phyloP scores from a whole-genome alignment of 306 rosid species.

The Prunus salicina region DNA sequence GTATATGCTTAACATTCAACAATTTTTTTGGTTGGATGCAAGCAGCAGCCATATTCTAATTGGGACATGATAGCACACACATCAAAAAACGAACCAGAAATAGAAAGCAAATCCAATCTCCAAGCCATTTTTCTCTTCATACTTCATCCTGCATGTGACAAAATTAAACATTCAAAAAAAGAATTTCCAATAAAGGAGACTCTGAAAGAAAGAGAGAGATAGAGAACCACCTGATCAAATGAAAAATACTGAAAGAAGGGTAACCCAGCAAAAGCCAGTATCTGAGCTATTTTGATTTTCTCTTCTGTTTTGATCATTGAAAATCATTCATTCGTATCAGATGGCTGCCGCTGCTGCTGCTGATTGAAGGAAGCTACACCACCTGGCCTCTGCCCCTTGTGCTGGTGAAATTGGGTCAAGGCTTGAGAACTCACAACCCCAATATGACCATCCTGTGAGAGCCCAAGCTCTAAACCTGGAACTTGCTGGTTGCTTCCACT shows the following conservation, averaged over 20 bases:
- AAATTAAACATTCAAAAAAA: neutral
- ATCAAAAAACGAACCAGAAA: neutral
- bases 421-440: constrained; percentile 41
- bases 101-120: constrained; percentile 9
- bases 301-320: constrained; percentile 24
- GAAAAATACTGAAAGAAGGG: neutral
- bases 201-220: neutral
- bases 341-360: constrained; percentile 10
- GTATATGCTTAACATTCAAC: neutral
- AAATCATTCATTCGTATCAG: constrained; percentile 32
- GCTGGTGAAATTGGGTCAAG: constrained; percentile 36
- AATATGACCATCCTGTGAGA: constrained; percentile 48
- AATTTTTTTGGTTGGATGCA: neutral
- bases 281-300: neutral
- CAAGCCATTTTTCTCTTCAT: constrained; percentile 1
- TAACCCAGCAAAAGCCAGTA: neutral
- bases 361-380: constrained; percentile 28
- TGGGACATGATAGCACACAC: constrained; percentile 2
- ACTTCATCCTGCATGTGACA: constrained; percentile 11
- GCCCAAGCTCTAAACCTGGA: constrained; percentile 53
- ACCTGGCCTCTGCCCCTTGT: constrained; percentile 34
- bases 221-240: constrained; percentile 3
- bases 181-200: neutral
- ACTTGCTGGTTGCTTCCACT: constrained; percentile 34
- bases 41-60: neutral